phyloP scores from a whole-genome alignment of 2,329 filamentous ascomycete genomes.

The Colletotrichum sp. region DNA sequence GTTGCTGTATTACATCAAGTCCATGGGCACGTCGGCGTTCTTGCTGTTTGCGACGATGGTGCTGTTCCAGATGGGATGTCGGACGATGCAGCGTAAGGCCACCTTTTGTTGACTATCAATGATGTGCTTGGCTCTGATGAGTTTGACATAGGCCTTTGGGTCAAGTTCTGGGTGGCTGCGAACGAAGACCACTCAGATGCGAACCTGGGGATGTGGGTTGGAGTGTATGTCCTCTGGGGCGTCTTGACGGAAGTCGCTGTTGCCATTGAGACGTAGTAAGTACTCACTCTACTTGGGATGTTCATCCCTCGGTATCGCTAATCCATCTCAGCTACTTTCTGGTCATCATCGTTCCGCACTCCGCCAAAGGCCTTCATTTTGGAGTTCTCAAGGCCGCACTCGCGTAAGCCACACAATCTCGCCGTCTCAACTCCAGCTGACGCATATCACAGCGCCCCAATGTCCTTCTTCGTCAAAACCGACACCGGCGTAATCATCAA shows the following conservation, averaged over 20 bases:
- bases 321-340: not conserved
- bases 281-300: fast-evolving
- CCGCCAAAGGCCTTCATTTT: constrained; percentile 15
- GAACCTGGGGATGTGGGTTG: not conserved
- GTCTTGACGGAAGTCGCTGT: not conserved
- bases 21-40: not conserved
- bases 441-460: not conserved
- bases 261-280: not conserved
- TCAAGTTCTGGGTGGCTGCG: constrained; percentile 10
- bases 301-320: fast-evolving
- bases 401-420: not conserved
- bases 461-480: constrained; percentile 27
- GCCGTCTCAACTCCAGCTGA: not conserved
- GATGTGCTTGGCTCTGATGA: not conserved
- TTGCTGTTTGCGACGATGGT: not conserved
- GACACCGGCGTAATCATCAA: constrained; percentile 26
- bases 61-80: not conserved
- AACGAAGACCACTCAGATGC: not conserved
- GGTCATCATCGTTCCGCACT: constrained; percentile 4
- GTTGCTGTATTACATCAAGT: constrained; percentile 5
- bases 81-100: not conserved
- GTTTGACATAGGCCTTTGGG: not conserved
- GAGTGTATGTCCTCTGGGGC: constrained; percentile 8
- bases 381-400: not conserved
- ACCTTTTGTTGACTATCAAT: not conserved